A percentile compares a stretch with the other conserved stretches of the same genome.
Evolutionary conservation across 352 stramenopile genomes (phyloP).

Genomic region (Elongisporangium undulatum): DNA sequence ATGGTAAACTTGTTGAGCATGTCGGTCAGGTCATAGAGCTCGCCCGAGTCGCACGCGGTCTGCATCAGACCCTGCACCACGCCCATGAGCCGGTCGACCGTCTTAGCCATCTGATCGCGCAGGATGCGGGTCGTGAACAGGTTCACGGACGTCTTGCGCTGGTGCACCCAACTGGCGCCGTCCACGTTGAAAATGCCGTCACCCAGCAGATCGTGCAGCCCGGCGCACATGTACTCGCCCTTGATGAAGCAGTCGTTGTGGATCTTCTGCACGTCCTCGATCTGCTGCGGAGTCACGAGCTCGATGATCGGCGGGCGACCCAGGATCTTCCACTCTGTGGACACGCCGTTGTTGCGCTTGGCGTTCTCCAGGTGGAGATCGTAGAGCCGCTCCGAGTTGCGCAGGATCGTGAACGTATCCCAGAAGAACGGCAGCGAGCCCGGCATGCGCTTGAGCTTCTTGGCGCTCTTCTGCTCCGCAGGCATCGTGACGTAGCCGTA

Average conservation of each 20-base stretch:
- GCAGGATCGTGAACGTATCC: slow-evolving; percentile 30
- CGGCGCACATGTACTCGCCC: slow-evolving; percentile 20
- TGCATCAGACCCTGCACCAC: neutral
- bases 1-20: slow-evolving; percentile 38
- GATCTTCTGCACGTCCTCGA: slow-evolving; percentile 37
- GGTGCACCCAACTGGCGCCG: slow-evolving; percentile 49
- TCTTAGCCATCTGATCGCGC: slow-evolving; percentile 17
- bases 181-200: slow-evolving; percentile 56
- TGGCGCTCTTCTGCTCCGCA: neutral
- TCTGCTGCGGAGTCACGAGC: slow-evolving; percentile 17
- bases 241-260: slow-evolving; percentile 70
- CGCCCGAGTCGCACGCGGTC: neutral
- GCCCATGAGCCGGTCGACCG: neutral
- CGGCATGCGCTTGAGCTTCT: neutral
- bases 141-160: slow-evolving; percentile 69
- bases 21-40: slow-evolving; percentile 11
- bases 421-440: neutral
- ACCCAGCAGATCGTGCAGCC: slow-evolving; percentile 47
- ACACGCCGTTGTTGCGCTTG: slow-evolving; percentile 13
- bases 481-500: neutral
- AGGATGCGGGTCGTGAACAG: slow-evolving; percentile 60
- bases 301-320: slow-evolving; percentile 27
- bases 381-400: slow-evolving; percentile 45
- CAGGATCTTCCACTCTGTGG: slow-evolving; percentile 24
- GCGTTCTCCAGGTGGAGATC: slow-evolving; percentile 50